A percentile compares a stretch with the other conserved stretches of the same genome.
Conservation (phyloP, 2,329 filamentous ascomycete species). For the Graphilbum fragrans region DNA sequence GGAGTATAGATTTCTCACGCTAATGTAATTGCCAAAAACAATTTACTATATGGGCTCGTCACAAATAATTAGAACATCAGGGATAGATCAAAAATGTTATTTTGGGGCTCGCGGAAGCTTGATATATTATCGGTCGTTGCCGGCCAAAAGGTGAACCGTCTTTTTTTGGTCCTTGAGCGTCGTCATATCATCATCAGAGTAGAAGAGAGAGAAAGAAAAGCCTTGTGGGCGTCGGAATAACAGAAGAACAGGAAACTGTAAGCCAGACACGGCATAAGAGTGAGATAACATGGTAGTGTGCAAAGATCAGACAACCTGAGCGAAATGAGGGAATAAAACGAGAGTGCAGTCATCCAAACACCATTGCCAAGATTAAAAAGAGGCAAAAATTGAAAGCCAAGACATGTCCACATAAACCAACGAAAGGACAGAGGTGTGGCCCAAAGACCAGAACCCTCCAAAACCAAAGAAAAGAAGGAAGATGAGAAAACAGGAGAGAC, state of each 20-base stretch:
- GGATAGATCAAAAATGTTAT: neutral
- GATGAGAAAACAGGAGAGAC: neutral
- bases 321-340: no score
- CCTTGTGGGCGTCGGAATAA: no score
- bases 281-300: no score
- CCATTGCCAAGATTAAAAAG: neutral
- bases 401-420: no score
- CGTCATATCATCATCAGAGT: conserved; percentile 9
- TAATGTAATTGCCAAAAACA: no score
- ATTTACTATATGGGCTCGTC: neutral
- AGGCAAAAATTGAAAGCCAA: no score
- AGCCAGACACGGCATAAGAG: no score
- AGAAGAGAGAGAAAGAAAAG: neutral
- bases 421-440: no score
- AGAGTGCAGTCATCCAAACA: no score
- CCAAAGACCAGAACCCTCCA: no score
- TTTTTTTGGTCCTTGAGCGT: conserved; percentile 8
- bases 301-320: no score
- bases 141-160: conserved; percentile 12
- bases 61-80: neutral
- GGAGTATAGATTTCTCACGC: no score
- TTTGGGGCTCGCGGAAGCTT: neutral
- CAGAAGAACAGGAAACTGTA: neutral
- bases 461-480: neutral
- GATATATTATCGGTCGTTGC: conserved; percentile 13